These are phyloP conservation scores for Blastobotrys aristatus DNA, from an alignment of 1,139 yeast genomes.

Conservation along the genomic window DNA sequence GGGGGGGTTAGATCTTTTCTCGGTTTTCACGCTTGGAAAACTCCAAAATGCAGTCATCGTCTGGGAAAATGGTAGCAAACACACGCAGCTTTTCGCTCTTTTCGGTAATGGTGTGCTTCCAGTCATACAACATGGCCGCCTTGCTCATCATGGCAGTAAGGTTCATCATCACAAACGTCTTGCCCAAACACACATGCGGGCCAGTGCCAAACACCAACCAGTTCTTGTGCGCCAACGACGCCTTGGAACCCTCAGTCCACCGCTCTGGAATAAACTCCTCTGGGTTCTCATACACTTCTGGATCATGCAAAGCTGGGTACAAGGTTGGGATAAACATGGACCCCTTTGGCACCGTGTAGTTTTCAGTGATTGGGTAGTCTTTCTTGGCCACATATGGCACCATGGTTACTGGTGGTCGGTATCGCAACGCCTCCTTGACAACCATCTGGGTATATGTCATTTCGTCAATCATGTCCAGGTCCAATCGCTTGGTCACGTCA, in stretches of 20 bases:
- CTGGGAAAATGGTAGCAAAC: conserved; percentile 96
- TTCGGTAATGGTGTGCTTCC: conserved; percentile 76
- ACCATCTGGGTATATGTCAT: conserved; percentile 89
- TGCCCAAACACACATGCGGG: conserved; percentile 93
- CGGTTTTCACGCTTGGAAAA: conserved; percentile 42
- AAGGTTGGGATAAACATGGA: conserved; percentile 93
- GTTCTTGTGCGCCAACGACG: conserved; percentile 64
- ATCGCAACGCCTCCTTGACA: conserved; percentile 85
- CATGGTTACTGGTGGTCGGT: conserved; percentile 97
- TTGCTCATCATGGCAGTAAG: conserved; percentile 89
- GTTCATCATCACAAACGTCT: conserved; percentile 84
- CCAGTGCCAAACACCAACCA: conserved; percentile 98
- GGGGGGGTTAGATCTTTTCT: too few species aligned
- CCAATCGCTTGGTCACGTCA: conserved; percentile 58
- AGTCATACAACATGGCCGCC: conserved; percentile 71
- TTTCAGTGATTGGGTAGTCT: conserved; percentile 73
- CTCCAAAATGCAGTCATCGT: conserved; percentile 81
- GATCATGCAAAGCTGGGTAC: conserved; percentile 95
- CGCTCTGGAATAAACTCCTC: conserved; percentile 93
- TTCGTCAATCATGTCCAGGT: conserved; percentile 68
- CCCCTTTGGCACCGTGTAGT: conserved; percentile 92
- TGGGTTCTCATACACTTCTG: conserved; percentile 91
- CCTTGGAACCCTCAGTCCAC: conserved; percentile 69
- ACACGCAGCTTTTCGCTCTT: conserved; percentile 88
- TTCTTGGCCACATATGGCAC: conserved; percentile 93